These are phyloP conservation scores for Coemansia sp. DNA, from an alignment of 192 early-diverging fungal genomes.

Conservation along the genomic window DNA sequence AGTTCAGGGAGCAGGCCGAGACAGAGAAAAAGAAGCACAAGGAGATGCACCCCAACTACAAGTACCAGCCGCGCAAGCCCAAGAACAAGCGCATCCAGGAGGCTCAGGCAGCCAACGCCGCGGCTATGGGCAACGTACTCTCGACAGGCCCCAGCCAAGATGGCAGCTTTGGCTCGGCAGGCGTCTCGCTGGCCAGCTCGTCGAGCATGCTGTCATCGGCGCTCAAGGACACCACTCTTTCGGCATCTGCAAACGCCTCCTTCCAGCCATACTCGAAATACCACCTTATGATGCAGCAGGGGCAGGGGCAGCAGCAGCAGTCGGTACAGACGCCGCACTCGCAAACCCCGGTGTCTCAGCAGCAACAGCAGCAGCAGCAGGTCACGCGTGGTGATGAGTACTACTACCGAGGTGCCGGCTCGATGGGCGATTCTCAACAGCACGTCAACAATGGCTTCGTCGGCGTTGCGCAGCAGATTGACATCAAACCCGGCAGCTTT, in stretches of 20 bases:
- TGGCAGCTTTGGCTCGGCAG: conserved; percentile 17
- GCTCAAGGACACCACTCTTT: conserved; percentile 20
- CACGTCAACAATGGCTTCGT: conserved; percentile 37
- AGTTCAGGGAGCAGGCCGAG: conserved; percentile 53
- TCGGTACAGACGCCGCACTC: conserved; percentile 15
- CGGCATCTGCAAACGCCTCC: conserved; percentile 3
- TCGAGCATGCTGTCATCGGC: conserved; percentile 24
- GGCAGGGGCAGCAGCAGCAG: conserved; percentile 27
- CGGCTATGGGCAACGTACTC: conserved; percentile 8
- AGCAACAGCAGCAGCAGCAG: conserved; percentile 25
- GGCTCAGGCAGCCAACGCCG: conserved; percentile 20
- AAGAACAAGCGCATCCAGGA: conserved; percentile 49
- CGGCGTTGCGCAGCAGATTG: conserved; percentile 37
- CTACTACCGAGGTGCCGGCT: conserved; percentile 17
- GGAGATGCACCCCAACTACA: conserved; percentile 54
- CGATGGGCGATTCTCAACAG: conserved; percentile 18
- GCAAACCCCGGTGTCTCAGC: conserved; percentile 9
- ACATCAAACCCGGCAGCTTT: conserved; percentile 40
- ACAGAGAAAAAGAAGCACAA: conserved; percentile 54
- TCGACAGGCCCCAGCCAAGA: conserved; percentile 26
- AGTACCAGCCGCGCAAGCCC: conserved; percentile 56
- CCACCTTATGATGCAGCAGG: conserved; percentile 47
- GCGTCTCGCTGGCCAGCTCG: conserved; percentile 2
- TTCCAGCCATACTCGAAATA: conserved; percentile 45
- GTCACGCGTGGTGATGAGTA: conserved; percentile 28